phyloP scores from a whole-genome alignment of 129 eudicot species.

The Saussurea involucrata region DNA sequence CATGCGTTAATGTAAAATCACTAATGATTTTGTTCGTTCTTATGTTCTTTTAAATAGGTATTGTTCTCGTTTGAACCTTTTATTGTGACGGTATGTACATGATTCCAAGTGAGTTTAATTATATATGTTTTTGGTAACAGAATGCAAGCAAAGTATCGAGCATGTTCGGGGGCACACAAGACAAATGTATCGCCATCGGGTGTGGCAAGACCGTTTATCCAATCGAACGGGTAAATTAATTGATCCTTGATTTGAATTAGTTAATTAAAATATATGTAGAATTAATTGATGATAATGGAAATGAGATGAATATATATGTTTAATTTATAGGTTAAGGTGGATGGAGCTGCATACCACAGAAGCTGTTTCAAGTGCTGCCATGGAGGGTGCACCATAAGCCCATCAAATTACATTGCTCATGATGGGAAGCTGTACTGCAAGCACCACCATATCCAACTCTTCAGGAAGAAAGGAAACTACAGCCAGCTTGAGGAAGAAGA shows the following conservation, averaged over 20 bases:
- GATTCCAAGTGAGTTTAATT: too few relatives aligned
- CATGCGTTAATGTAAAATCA: too few relatives aligned
- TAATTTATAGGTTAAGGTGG: conserved; percentile 48
- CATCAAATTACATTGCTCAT: conserved; percentile 70
- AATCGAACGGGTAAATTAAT: conserved; percentile 60
- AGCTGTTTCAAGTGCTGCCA: conserved; percentile 74
- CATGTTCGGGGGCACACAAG: conserved; percentile 71
- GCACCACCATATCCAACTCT: conserved; percentile 77
- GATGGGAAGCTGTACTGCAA: conserved; percentile 73
- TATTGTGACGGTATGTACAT: too few relatives aligned
- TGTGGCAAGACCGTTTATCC: conserved; percentile 89
- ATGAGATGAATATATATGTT: neutral
- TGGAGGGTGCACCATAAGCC: conserved; percentile 85
- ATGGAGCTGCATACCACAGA: conserved; percentile 62
- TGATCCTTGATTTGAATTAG: neutral
- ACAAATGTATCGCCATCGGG: conserved; percentile 74
- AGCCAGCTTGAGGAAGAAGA: conserved; percentile 51
- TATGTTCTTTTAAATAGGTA: too few relatives aligned
- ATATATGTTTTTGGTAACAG: neutral
- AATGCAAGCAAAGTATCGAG: conserved; percentile 52
- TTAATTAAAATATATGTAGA: neutral
- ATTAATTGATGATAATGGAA: neutral
- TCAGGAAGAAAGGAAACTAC: conserved; percentile 74
- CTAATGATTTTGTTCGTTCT: too few relatives aligned
- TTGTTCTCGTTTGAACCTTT: too few relatives aligned